Evolutionary conservation across 1,284 basidiomycete species (phyloP).

Genomic region (Pterulicium gracile): DNA sequence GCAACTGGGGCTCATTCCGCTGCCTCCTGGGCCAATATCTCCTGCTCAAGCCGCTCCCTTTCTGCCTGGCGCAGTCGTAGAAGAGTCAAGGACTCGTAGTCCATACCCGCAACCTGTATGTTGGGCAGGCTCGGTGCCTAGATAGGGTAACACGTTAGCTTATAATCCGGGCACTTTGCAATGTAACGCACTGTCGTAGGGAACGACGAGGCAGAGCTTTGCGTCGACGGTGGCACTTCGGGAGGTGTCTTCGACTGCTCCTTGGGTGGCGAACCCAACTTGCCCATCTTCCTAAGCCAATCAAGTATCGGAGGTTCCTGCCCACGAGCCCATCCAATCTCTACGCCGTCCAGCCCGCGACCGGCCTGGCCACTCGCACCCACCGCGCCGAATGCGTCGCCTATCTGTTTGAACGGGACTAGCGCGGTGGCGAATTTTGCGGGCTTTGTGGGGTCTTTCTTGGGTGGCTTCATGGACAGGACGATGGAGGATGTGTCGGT

Average conservation of each 20-base stretch:
- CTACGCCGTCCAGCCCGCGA: constrained; percentile 42
- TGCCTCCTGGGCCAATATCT: constrained; percentile 47
- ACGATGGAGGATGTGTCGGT: constrained; percentile 55
- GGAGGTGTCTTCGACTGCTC: not conserved
- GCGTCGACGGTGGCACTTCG: not conserved
- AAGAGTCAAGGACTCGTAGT: constrained; percentile 75
- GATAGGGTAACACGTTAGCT: constrained; percentile 19
- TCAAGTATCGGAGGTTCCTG: constrained; percentile 64
- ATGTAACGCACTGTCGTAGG: no score
- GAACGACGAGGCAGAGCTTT: no score
- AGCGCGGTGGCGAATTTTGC: constrained; percentile 58
- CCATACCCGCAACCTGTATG: constrained; percentile 32
- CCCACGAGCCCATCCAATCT: constrained; percentile 59
- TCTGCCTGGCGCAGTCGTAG: constrained; percentile 76
- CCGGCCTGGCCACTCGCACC: constrained; percentile 44
- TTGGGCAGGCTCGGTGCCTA: constrained; percentile 15
- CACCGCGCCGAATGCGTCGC: constrained; percentile 63
- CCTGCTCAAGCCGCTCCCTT: constrained; percentile 61
- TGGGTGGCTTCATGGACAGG: constrained; percentile 48
- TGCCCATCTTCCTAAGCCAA: constrained; percentile 66
- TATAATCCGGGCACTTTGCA: constrained; percentile 20
- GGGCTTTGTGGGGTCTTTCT: constrained; percentile 39
- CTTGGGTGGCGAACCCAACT: constrained; percentile 27
- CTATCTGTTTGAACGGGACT: constrained; percentile 63
- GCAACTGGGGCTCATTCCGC: no score